Conservation (phyloP, 2,329 filamentous ascomycete genomes). For the Fusarium citri region DNA sequence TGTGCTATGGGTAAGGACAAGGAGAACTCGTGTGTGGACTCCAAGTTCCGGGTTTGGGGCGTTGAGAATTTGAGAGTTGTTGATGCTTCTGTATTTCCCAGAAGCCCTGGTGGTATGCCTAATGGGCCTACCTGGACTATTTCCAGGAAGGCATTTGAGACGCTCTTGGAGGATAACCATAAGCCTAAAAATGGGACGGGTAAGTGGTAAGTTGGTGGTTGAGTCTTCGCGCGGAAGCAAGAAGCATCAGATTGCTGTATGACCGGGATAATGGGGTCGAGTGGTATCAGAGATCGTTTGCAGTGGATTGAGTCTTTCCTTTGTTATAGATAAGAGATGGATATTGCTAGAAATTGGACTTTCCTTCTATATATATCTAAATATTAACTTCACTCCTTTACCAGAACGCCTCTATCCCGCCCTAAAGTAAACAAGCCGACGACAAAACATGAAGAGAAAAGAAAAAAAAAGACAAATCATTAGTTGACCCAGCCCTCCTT, state of each 20-base stretch:
- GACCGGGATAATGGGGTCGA: rapidly evolving
- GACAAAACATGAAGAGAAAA: too few species aligned
- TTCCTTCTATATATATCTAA: slow-evolving; percentile 4
- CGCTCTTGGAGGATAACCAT: slow-evolving; percentile 1
- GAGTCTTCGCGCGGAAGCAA: rapidly evolving
- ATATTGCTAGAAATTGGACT: neutral
- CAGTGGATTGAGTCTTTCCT: neutral
- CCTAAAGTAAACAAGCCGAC: neutral
- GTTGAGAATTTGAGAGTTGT: slow-evolving; percentile 10
- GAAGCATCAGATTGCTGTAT: neutral
- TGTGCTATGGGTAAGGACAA: neutral
- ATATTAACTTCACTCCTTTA: neutral
- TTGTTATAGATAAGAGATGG: neutral
- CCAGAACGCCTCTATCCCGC: rapidly evolving
- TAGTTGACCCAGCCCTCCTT: slow-evolving; percentile 22
- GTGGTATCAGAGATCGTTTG: neutral
- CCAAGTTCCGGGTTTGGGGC: neutral
- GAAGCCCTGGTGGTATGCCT: slow-evolving; percentile 11
- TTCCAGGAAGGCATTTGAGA: slow-evolving; percentile 13
- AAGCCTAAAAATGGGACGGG: neutral
- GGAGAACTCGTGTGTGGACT: neutral
- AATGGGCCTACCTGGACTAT: slow-evolving; percentile 15
- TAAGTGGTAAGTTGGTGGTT: neutral
- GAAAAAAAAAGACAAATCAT: neutral
- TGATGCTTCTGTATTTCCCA: slow-evolving; percentile 3